Percentiles rank a stretch among this genome's conserved stretches.
Conservation (phyloP, 306 rosid genomes). For the Begonia fuchsioides region DNA sequence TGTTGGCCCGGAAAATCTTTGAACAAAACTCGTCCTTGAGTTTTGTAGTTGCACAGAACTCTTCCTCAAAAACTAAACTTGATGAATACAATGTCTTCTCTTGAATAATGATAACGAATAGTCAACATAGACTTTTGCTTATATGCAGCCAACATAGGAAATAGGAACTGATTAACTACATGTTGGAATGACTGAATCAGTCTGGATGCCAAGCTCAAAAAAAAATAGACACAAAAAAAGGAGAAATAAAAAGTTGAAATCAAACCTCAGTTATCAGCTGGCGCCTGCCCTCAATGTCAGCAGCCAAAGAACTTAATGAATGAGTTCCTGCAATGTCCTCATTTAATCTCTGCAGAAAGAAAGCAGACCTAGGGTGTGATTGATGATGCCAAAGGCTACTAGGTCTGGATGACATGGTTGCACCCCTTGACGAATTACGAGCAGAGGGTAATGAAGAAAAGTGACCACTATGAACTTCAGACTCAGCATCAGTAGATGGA, state of each 20-base stretch:
- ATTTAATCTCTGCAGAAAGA: slow-evolving; percentile 43
- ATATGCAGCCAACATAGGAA: no score
- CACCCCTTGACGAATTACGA: slow-evolving; percentile 31
- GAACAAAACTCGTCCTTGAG: no score
- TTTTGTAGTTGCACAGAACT: no score
- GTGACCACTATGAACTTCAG: slow-evolving; percentile 38
- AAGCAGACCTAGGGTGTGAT: slow-evolving; percentile 37
- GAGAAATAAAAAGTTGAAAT: slow-evolving; percentile 7
- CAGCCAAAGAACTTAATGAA: slow-evolving; percentile 42
- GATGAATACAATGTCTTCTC: no score
- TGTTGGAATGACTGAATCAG: no score
- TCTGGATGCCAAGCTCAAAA: no score
- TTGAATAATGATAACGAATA: no score
- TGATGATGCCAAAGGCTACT: slow-evolving; percentile 32
- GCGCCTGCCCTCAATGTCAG: slow-evolving; percentile 71
- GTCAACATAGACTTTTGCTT: no score
- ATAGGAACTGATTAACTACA: no score
- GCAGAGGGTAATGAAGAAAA: slow-evolving; percentile 35
- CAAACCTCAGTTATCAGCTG: slow-evolving; percentile 69
- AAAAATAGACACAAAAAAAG: slow-evolving; percentile 3
- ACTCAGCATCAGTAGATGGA: slow-evolving; percentile 40
- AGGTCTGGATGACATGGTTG: slow-evolving; percentile 17
- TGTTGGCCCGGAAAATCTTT: no score
- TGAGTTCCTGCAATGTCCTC: slow-evolving; percentile 36
- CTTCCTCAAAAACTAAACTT: no score